Evolutionary conservation across 306 rosid genomes (phyloP).

Genomic region (Sophora flavescens): DNA sequence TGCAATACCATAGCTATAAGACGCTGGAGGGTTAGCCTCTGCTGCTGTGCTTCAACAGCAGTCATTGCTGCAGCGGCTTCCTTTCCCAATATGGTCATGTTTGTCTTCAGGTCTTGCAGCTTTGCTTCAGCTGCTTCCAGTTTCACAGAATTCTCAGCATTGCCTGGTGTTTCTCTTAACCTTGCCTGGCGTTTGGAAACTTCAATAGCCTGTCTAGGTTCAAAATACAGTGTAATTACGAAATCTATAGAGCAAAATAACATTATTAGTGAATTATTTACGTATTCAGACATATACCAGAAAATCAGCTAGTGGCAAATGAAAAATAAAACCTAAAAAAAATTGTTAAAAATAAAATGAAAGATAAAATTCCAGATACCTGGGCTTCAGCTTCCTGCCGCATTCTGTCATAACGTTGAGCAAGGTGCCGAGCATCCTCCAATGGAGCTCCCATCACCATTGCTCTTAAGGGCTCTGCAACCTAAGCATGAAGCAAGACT

Average conservation of each 20-base stretch:
- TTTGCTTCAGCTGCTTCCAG: constrained; percentile 88
- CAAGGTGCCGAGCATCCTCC: constrained; percentile 97
- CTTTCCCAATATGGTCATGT: constrained; percentile 93
- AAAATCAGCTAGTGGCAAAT: neutral
- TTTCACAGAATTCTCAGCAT: constrained; percentile 75
- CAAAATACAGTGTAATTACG: constrained; percentile 56
- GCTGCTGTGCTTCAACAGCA: constrained; percentile 98
- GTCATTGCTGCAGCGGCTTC: constrained; percentile 99
- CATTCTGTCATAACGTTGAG: constrained; percentile 95
- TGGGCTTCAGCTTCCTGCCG: constrained; percentile 96
- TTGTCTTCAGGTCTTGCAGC: constrained; percentile 86
- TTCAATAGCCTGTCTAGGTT: constrained; percentile 97
- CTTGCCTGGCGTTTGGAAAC: constrained; percentile 89
- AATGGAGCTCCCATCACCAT: constrained; percentile 95
- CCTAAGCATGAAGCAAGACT: constrained; percentile 58
- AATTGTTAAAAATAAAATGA: constrained; percentile 5
- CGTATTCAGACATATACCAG: constrained; percentile 4
- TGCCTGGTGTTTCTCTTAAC: constrained; percentile 86
- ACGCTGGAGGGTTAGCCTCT: constrained; percentile 95
- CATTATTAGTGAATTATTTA: constrained; percentile 24
- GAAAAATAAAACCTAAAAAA: constrained; percentile 9
- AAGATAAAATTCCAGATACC: constrained; percentile 58
- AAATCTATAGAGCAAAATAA: constrained; percentile 35
- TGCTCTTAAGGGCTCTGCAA: constrained; percentile 94
- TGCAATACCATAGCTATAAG: constrained; percentile 84